Evolutionary conservation across 129 eudicot genomes (phyloP), one percentile per base, ranked within the genome.

Genomic region (Cynara cardunculus): DNA sequence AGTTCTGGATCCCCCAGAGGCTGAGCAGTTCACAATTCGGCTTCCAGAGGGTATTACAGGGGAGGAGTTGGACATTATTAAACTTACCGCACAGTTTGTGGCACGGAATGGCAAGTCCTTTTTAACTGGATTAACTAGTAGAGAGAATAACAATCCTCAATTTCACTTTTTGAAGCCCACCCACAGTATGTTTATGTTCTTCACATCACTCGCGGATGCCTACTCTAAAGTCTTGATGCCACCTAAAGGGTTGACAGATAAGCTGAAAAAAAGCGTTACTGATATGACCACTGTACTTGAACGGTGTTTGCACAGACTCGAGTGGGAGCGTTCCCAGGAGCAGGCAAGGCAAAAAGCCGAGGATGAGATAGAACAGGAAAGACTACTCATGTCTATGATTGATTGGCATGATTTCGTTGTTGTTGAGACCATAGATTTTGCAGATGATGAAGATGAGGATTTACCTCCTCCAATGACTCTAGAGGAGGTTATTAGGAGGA

Each of bases 381-480:
- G 98, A 65, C 7, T 89, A 77, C 89, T 89, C 79, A 93, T 91
- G 98, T 91, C 98, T 9, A 88, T 88, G 98, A 91, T 93, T 11
- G 97, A 93, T 84, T 93, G 97, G 98, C 98, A 93, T 66, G 98
- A 91, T 86, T 93, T 93, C 85, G 98, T 91, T 61, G 98, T 89
- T 41, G 98, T 91, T 46, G 96, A 91, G 83, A 78, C 89, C 3
- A 93, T 93, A 8, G 98, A 93, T 80, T 93, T 91, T 89, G 96
- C 89, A 0, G 98, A 93, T 79, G 96, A 93, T 30, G 98, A 93
- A 78, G 96, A 93, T 80, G 96, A 93, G 65, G 94, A 88, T 30
- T 85, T 93, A 59, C 98, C 98, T 0, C 85, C 93, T 72, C 98
- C 98, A 25, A 91, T 93, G 98, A 93, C 96, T 16, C 90, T 89